phyloP scores from a whole-genome alignment of 2,329 filamentous ascomycete genomes.

The Calycina herbarum region DNA sequence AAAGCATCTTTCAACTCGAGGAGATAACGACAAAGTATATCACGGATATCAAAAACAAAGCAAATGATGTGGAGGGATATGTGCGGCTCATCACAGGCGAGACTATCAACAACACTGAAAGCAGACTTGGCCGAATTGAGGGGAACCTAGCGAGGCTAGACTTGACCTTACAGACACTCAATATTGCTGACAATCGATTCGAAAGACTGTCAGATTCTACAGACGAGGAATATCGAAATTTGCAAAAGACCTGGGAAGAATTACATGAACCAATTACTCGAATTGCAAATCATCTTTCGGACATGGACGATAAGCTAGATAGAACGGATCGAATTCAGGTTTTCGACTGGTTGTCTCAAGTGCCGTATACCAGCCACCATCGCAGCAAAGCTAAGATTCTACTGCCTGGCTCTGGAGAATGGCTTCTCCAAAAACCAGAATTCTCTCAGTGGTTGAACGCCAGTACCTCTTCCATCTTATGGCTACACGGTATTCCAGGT shows the following conservation, averaged over 20 bases:
- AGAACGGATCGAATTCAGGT: constrained; percentile 12
- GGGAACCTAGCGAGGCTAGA: not conserved
- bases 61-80: not conserved
- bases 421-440: constrained; percentile 27
- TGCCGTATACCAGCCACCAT: constrained; percentile 13
- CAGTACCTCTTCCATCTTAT: constrained; percentile 38
- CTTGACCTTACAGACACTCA: not conserved
- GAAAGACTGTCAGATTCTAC: not conserved
- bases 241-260: constrained; percentile 1
- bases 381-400: constrained; percentile 18
- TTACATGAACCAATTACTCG: constrained; percentile 7
- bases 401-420: constrained; percentile 27
- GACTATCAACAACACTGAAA: not conserved
- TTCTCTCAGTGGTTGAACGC: constrained; percentile 35
- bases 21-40: constrained; percentile 4
- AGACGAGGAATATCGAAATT: not conserved
- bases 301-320: not conserved
- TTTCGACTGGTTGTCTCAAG: constrained; percentile 16
- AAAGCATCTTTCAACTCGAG: constrained; percentile 14
- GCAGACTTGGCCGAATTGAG: not conserved
- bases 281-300: constrained; percentile 3
- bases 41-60: constrained; percentile 12
- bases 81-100: not conserved
- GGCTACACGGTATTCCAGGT: constrained; percentile 39
- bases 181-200: not conserved